A percentile compares a stretch with the other conserved stretches of the same genome.
Conservation (phyloP, 768 basidiomycete genomes). For the Neoboletus subvelutipes region DNA sequence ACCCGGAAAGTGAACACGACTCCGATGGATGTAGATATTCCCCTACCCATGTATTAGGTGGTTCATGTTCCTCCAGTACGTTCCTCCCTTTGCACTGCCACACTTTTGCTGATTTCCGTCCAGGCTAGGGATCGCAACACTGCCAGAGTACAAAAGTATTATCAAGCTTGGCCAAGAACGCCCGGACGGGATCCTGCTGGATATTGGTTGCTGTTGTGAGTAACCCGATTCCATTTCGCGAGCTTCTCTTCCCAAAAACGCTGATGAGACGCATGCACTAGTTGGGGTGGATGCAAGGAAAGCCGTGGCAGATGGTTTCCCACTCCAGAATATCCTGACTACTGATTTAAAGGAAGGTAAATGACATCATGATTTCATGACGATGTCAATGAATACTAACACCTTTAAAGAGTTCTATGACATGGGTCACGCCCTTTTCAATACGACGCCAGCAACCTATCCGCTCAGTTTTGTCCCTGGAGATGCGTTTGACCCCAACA, state of each 20-base stretch:
- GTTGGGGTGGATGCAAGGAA: too few relatives aligned
- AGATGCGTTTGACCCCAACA: conserved; percentile 20
- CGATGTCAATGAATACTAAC: neutral
- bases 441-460: conserved; percentile 37
- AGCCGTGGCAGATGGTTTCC: too few relatives aligned
- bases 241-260: neutral
- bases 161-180: too few relatives aligned
- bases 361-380: too few relatives aligned
- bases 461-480: conserved; percentile 45
- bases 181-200: too few relatives aligned
- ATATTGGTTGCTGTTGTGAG: too few relatives aligned
- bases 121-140: conserved; percentile 13
- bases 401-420: conserved; percentile 51
- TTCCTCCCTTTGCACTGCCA: neutral
- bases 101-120: neutral
- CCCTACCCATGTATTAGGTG: conserved; percentile 31
- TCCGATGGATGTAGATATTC: conserved; percentile 19
- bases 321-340: conserved; percentile 36
- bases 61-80: conserved; percentile 27
- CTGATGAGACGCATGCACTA: neutral
- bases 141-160: conserved; percentile 17
- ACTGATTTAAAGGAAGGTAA: conserved; percentile 40
- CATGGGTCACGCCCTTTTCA: too few relatives aligned
- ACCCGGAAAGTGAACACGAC: neutral
- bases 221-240: rapidly evolving